Evolutionary conservation across 306 rosid species (phyloP), one percentile per base, ranked within the genome.

Genomic region (Sindora glabra): DNA sequence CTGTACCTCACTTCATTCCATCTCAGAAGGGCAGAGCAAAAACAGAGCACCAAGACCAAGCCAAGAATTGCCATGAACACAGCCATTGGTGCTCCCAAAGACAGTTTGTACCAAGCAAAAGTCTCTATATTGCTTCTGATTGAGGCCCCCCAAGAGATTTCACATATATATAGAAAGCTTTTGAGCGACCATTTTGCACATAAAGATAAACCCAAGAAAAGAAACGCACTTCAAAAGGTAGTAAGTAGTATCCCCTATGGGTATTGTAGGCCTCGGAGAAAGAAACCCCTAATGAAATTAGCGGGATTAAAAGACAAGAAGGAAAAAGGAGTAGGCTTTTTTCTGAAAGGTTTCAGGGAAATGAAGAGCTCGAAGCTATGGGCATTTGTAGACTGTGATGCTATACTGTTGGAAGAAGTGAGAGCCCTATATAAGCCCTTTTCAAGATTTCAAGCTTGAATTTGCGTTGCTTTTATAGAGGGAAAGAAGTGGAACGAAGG

Each of bases 1-100:
- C 84, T 80, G 72, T 82, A 89, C 50, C 80, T 77, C 36, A 89
- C 68, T 32, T 84, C 91, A 67, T 94, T 94, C 99, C 97, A 94
- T 48, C 87, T 76, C 48, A 94, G 65, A 61, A 89, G 72, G 64
- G 87, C 95, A 78, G 99, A 84, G 85, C 94, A 89, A 66, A 86
- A 60, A 73, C 87, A 86, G 94, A 94, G 82, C 53, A 80, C 72
- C 48, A 76, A 63, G 62, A 84, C 23, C 6, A 77, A 38, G 60
- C 63, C 47, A 26, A 80, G 18, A 26, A 79, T 58, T 39, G 65
- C 75, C 39, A 85, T 57, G 10, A 81, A 69, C 8, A 89, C 46
- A 18, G 84, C 97, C 99, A 94, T 89, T 88, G 81, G 44, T 71
- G 77, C 78, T 77, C n/a, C n/a, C n/a, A n/a, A n/a, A n/a, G n/a